Conservation (phyloP, 1,284 basidiomycete species). For the Pseudozyma hubeiensis region DNA sequence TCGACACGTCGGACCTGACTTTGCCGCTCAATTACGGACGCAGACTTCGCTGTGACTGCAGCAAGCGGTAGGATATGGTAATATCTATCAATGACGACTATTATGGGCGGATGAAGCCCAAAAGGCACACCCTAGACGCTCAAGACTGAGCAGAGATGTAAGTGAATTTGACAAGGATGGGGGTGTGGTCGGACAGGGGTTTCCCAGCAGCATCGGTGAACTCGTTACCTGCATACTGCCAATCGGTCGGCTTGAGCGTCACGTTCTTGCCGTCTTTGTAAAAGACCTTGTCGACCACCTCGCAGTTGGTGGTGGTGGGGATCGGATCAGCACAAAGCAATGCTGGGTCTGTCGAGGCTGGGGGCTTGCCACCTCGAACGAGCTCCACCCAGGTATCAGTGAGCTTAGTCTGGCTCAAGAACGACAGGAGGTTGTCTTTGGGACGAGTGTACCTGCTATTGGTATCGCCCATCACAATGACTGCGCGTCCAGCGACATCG, state of each 20-base stretch:
- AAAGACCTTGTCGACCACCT: conserved; percentile 26
- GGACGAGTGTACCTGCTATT: conserved; percentile 28
- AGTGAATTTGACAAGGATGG: conserved; percentile 22
- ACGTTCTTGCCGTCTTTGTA: conserved; percentile 20
- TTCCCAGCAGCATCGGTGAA: conserved; percentile 18
- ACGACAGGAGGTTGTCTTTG: conserved; percentile 11
- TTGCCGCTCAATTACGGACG: too few species aligned
- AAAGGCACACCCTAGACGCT: too few species aligned
- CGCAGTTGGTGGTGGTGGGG: conserved; percentile 18
- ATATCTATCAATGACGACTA: too few species aligned
- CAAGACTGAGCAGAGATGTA: not conserved
- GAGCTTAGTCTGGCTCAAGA: conserved; percentile 18
- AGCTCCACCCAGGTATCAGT: conserved; percentile 25
- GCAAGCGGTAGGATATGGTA: too few species aligned
- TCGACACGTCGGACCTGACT: too few species aligned
- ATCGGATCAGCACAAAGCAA: conserved; percentile 18
- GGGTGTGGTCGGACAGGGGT: conserved; percentile 23
- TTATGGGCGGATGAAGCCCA: too few species aligned
- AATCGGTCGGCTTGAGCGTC: conserved; percentile 10
- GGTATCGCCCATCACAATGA: conserved; percentile 35
- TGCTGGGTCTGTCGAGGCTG: conserved; percentile 18
- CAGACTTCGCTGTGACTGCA: too few species aligned
- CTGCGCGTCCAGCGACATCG: conserved; percentile 14
- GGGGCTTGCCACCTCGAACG: conserved; percentile 10
- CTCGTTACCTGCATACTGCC: conserved; percentile 19